Base-by-base conservation (phyloP, 2,329 filamentous ascomycete genomes). In the Chaetomium strumarium region DNA sequence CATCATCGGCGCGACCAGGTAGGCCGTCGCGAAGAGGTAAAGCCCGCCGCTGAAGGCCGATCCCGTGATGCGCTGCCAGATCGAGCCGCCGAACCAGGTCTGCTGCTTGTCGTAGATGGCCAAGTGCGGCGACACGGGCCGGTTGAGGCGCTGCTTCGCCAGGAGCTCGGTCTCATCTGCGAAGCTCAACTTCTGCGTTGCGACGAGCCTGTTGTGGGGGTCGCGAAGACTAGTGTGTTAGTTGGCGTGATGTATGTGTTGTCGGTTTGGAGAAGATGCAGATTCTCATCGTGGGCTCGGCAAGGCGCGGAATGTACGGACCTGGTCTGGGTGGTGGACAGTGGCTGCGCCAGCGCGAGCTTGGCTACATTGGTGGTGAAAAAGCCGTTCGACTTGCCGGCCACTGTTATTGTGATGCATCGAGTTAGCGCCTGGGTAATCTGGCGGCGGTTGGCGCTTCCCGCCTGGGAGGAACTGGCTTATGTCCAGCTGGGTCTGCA, bases 61-160 rank as follows among this genome's bases (percentile, higher is more conserved):
- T 64, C 89, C 91, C n/a, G 89, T 92, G 74, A 96, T 83, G 65
- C 91, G 90, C 75, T 90, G 88, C 72, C 88, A 78, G 60, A 79
- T 77, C 53, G 76, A 83, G 62, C 83, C 84, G 62, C 79, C 78
- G 70, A 88, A 85, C 85, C 85, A 96, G 63, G 89, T 93, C 73
- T 96, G 87, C 71, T 89, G 83, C 55, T 86, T 81, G 70, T 83
- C 80, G 83, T 96, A 96, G 80, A 95, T 91, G 66, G 74, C 69
- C 58, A 96, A 81, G 68, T 96, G 90, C 51, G 91, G 91, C 42
- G 89, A 80, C 63, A 96, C 78, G 67, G 91, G 91, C 48, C 91
- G 91, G 66, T 79, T 72, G 51, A 85, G 78, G 64, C 91, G 91
- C 77, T 96, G 91, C 66, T 82, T 75, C 64, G 80, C 84, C 67